A percentile compares a stretch with the other conserved stretches of the same genome.
phyloP scores from a whole-genome alignment of 345 rosid genomes.

The Laguncularia racemosa region DNA sequence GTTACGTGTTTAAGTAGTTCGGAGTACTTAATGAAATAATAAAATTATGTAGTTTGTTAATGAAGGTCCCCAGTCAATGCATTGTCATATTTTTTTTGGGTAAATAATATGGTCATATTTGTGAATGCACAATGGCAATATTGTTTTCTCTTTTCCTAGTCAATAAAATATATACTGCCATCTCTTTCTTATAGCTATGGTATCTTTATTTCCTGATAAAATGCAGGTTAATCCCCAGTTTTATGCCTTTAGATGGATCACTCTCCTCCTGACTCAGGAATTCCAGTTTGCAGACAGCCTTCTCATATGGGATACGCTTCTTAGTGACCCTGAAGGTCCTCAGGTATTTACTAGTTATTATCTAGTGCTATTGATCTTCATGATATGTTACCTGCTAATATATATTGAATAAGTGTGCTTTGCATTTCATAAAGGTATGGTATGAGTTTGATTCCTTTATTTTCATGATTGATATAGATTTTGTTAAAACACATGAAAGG shows the following conservation, averaged over 20 bases:
- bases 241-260: conserved; percentile 99
- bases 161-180: too few relatives aligned
- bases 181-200: background rate
- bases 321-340: conserved; percentile 92
- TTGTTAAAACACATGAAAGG: too few relatives aligned
- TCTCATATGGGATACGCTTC: conserved; percentile 91
- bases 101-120: too few relatives aligned
- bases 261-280: conserved; percentile 93
- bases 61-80: too few relatives aligned
- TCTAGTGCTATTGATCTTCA: background rate
- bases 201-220: background rate
- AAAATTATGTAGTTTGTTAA: background rate
- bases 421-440: too few relatives aligned
- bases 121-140: too few relatives aligned
- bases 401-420: too few relatives aligned
- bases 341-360: conserved; percentile 38
- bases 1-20: background rate
- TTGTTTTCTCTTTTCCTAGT: too few relatives aligned
- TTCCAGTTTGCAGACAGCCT: conserved; percentile 87
- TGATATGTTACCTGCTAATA: background rate
- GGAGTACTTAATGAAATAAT: too few relatives aligned
- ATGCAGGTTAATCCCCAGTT: conserved; percentile 95
- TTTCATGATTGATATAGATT: too few relatives aligned
- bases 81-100: too few relatives aligned
- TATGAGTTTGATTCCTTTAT: too few relatives aligned